phyloP scores from a whole-genome alignment of 2,329 filamentous ascomycete species.

The Diaporthe helianthi region DNA sequence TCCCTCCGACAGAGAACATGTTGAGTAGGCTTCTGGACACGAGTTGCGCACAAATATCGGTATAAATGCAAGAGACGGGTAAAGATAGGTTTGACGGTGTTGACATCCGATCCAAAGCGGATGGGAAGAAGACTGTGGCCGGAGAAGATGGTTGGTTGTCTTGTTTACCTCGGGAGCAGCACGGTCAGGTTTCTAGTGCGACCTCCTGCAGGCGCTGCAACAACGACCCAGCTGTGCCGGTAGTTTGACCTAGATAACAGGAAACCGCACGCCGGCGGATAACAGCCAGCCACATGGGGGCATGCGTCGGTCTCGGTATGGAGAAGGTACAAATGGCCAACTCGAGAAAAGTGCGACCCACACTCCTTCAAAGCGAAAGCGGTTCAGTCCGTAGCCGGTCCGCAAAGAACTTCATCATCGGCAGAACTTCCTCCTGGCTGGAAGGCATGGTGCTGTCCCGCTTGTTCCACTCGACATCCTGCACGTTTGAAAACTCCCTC shows the following conservation, averaged over 20 bases:
- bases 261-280: not conserved
- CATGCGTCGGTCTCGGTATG: not conserved
- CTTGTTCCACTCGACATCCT: slow-evolving; percentile 73
- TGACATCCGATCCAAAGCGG: not conserved
- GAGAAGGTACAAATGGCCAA: not conserved
- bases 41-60: not conserved
- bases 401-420: slow-evolving; percentile 85
- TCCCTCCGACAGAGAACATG: not conserved
- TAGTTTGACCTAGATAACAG: not conserved
- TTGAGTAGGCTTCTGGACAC: not conserved
- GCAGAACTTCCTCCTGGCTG: slow-evolving; percentile 83
- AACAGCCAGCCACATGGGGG: not conserved
- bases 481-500: slow-evolving; percentile 70
- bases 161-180: not conserved
- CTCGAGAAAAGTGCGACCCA: slow-evolving; percentile 18
- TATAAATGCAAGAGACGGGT: slow-evolving; percentile 7
- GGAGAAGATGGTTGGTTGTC: not conserved
- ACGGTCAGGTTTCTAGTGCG: not conserved
- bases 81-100: not conserved
- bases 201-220: not conserved
- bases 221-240: not conserved
- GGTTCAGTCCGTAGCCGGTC: slow-evolving; percentile 59
- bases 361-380: slow-evolving; percentile 36
- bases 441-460: slow-evolving; percentile 82
- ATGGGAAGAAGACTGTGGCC: not conserved